Evolutionary conservation across 2,329 filamentous ascomycete genomes (phyloP).

Genomic region (Cercospora sojina): DNA sequence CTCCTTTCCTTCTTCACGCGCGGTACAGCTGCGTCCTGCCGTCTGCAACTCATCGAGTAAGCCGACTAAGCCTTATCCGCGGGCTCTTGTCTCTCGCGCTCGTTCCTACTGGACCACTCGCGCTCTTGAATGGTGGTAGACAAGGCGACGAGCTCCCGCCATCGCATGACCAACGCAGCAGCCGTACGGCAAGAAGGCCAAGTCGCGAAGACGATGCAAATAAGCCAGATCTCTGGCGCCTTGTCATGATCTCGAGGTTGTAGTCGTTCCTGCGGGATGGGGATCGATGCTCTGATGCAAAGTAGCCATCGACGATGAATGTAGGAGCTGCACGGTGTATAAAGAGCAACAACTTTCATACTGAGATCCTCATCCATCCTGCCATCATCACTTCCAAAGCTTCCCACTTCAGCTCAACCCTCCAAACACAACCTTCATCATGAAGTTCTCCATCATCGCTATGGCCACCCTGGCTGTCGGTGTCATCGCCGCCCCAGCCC

Average conservation of each 20-base stretch:
- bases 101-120: background rate
- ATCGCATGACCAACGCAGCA: background rate
- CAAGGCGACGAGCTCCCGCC: background rate
- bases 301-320: background rate
- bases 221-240: background rate
- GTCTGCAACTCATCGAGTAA: background rate
- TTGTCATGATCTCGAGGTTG: background rate
- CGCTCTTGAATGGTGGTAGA: background rate
- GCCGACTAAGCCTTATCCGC: background rate
- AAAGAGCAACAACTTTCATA: background rate
- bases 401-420: background rate
- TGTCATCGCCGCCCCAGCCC: constrained; percentile 6
- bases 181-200: background rate
- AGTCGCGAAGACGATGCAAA: background rate
- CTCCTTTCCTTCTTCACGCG: background rate
- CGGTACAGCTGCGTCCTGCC: background rate
- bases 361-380: background rate
- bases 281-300: background rate
- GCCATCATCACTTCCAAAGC: background rate
- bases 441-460: constrained; percentile 13
- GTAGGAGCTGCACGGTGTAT: background rate
- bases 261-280: background rate
- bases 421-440: background rate
- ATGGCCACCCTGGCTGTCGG: constrained; percentile 1
- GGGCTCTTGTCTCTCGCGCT: background rate